Evolutionary conservation across 2,329 filamentous ascomycete species (phyloP).

Genomic region (Colletotrichum sp.): DNA sequence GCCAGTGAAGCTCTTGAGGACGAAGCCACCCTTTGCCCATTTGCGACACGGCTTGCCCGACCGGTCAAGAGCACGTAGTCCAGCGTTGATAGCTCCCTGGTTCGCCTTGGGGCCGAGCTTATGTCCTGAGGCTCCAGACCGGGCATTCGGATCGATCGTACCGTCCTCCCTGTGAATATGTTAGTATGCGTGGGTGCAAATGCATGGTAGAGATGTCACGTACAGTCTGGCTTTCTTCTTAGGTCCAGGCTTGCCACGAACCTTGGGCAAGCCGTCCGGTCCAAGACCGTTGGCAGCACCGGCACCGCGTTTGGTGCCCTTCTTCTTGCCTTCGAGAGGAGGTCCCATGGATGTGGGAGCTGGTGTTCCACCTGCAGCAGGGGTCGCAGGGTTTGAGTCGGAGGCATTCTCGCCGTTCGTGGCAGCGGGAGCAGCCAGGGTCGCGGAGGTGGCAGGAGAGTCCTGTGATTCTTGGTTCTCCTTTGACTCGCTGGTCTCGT

Average conservation of each 20-base stretch:
- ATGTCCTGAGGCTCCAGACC: constrained; percentile 60
- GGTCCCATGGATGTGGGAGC: constrained; percentile 63
- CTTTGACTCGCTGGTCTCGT: constrained; percentile 29
- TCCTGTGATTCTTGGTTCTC: constrained; percentile 42
- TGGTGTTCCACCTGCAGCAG: constrained; percentile 60
- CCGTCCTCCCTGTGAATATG: constrained; percentile 60
- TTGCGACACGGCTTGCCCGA: constrained; percentile 90
- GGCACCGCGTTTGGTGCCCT: constrained; percentile 74
- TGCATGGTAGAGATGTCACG: constrained; percentile 43
- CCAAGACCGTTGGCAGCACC: constrained; percentile 64
- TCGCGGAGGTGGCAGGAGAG: constrained; percentile 49
- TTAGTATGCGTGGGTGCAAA: background rate
- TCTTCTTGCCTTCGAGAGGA: constrained; percentile 73
- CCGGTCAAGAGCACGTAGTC: constrained; percentile 90
- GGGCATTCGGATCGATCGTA: constrained; percentile 61
- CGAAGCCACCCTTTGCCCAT: constrained; percentile 85
- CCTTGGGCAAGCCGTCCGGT: constrained; percentile 69
- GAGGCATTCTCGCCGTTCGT: constrained; percentile 61
- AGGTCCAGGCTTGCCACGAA: constrained; percentile 86
- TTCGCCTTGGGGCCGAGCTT: constrained; percentile 97
- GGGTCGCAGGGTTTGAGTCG: constrained; percentile 66
- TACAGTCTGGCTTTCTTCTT: constrained; percentile 97
- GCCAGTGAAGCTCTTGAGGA: constrained; percentile 91
- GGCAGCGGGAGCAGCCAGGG: constrained; percentile 41
- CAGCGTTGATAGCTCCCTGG: constrained; percentile 95